A percentile compares a stretch with the other conserved stretches of the same genome.
phyloP scores from a whole-genome alignment of 2,329 filamentous ascomycete genomes.

The Hypocreales sp. region DNA sequence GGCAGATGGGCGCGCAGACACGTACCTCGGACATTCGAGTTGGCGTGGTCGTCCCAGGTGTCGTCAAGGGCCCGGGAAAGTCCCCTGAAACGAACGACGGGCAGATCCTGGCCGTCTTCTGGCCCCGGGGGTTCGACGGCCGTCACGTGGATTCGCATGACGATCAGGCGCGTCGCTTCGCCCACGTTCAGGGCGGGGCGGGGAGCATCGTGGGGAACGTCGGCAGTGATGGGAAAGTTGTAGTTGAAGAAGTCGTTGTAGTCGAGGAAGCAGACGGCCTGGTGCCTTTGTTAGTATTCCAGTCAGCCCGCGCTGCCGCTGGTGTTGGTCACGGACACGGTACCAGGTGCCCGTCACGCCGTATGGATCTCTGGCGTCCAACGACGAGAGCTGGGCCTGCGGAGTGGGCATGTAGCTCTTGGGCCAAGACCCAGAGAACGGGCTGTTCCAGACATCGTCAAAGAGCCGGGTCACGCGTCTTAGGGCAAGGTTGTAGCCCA shows the following conservation, averaged over 20 bases:
- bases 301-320: background rate
- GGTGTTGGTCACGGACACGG: slow-evolving; percentile 28
- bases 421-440: slow-evolving; percentile 40
- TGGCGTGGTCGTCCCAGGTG: slow-evolving; percentile 52
- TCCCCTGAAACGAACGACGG: slow-evolving; percentile 55
- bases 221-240: slow-evolving; percentile 43
- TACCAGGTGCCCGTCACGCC: slow-evolving; percentile 57
- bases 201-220: slow-evolving; percentile 24
- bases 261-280: slow-evolving; percentile 39
- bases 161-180: slow-evolving; percentile 56
- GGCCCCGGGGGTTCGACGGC: slow-evolving; percentile 41
- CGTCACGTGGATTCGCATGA: slow-evolving; percentile 50
- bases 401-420: slow-evolving; percentile 27
- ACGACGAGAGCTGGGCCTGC: slow-evolving; percentile 18
- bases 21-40: slow-evolving; percentile 48
- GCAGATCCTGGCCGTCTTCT: slow-evolving; percentile 39
- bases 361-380: slow-evolving; percentile 51
- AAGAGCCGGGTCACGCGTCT: slow-evolving; percentile 30
- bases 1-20: no score
- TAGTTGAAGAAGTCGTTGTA: slow-evolving; percentile 58
- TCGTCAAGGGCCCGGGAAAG: slow-evolving; percentile 45
- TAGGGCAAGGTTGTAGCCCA: slow-evolving; percentile 46
- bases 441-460: slow-evolving; percentile 33
- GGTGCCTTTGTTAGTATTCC: slow-evolving; percentile 6
- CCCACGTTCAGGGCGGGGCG: slow-evolving; percentile 40